Percentiles rank a stretch among this genome's conserved stretches.
phyloP scores from a whole-genome alignment of 257 asterid genomes.

The Lycium ferocissimum region DNA sequence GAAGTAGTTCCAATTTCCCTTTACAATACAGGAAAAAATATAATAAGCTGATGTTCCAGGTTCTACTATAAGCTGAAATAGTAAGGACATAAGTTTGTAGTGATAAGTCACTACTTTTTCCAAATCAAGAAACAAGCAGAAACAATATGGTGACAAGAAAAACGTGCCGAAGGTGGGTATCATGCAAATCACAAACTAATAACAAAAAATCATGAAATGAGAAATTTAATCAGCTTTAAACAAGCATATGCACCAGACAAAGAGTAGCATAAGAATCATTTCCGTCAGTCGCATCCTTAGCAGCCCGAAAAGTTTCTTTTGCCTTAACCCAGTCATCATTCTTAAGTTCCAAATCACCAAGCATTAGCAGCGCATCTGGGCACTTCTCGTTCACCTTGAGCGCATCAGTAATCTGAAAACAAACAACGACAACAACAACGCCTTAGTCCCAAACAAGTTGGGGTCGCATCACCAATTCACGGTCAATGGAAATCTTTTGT shows the following conservation, averaged over 20 bases:
- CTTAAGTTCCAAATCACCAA: slow-evolving; percentile 98
- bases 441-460: slow-evolving; percentile 13
- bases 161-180: background rate
- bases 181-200: slow-evolving; percentile 24
- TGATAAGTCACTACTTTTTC: slow-evolving; percentile 7
- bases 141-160: background rate
- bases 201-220: slow-evolving; percentile 28
- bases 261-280: slow-evolving; percentile 94
- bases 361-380: slow-evolving; percentile 91
- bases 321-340: slow-evolving; percentile 99
- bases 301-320: slow-evolving; percentile 88
- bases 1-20: slow-evolving; percentile 99
- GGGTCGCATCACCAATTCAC: background rate
- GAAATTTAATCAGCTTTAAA: slow-evolving; percentile 27
- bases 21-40: slow-evolving; percentile 39
- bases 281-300: slow-evolving; percentile 77
- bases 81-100: slow-evolving; percentile 21
- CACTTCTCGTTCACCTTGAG: slow-evolving; percentile 89
- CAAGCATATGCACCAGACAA: slow-evolving; percentile 72
- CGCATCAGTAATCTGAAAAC: slow-evolving; percentile 75
- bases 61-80: slow-evolving; percentile 29
- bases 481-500: slow-evolving; percentile 31
- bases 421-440: background rate
- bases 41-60: slow-evolving; percentile 34
- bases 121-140: slow-evolving; percentile 18